Percentiles rank a stretch among this genome's conserved stretches.
phyloP scores from a whole-genome alignment of 441 rosid genomes.

The Capsella rubella region DNA sequence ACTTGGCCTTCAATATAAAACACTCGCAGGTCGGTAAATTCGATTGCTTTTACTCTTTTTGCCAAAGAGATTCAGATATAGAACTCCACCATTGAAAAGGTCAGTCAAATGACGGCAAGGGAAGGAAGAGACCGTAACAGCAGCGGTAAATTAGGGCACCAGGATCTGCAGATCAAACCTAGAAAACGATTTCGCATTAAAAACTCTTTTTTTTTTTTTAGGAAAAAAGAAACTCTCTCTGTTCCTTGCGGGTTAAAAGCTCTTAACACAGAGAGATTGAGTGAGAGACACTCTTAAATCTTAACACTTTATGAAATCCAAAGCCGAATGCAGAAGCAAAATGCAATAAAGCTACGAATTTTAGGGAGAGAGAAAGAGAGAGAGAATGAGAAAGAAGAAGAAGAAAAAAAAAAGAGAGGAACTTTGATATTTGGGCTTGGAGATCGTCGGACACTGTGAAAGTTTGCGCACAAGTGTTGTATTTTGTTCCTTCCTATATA shows the following conservation, averaged over 20 bases:
- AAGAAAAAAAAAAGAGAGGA: not conserved
- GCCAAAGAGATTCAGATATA: constrained; percentile 25
- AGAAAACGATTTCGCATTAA: constrained; percentile 23
- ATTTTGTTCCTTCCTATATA: constrained; percentile 20
- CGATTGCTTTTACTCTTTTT: constrained; percentile 4
- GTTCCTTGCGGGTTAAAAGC: constrained; percentile 21
- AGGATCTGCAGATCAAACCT: constrained; percentile 41
- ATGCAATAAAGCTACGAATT: constrained; percentile 18
- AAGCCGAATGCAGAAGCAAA: constrained; percentile 37
- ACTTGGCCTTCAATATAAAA: constrained; percentile 2
- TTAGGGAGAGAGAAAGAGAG: constrained; percentile 14
- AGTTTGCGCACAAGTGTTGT: constrained; percentile 39
- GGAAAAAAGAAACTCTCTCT: not conserved
- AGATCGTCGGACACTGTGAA: constrained; percentile 44
- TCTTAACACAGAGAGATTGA: constrained; percentile 34
- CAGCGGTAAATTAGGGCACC: constrained; percentile 36
- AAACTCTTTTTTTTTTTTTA: not conserved
- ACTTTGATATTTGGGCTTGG: constrained; percentile 35
- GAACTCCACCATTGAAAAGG: constrained; percentile 6
- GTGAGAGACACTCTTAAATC: constrained; percentile 38
- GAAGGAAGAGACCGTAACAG: constrained; percentile 47
- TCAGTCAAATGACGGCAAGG: constrained; percentile 14
- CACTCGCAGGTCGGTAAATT: not conserved
- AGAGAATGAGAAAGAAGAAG: constrained; percentile 24
- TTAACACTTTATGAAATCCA: constrained; percentile 27